Evolutionary conservation across 2,329 filamentous ascomycete species (phyloP).

Genomic region (Geosmithia putterillii): DNA sequence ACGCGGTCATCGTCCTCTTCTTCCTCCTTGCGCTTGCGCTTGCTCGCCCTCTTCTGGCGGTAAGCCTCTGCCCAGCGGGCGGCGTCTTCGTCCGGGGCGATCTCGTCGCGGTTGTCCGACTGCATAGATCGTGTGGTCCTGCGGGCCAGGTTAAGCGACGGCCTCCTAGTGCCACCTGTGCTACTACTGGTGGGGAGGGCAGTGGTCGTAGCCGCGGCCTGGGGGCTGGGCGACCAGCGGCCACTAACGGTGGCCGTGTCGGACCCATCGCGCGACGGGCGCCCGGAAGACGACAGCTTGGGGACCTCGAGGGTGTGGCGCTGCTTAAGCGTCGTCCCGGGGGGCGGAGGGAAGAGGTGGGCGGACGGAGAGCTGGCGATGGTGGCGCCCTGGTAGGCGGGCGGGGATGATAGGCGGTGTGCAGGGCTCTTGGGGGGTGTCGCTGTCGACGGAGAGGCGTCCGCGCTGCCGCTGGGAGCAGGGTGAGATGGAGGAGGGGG

Average conservation of each 20-base stretch:
- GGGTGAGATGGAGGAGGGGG: conserved; percentile 2
- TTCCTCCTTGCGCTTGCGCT: conserved; percentile 68
- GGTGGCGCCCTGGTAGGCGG: conserved; percentile 33
- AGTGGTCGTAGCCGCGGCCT: background rate
- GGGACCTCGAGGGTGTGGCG: conserved; percentile 85
- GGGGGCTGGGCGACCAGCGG: conserved; percentile 57
- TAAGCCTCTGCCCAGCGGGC: conserved; percentile 87
- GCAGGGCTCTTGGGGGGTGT: conserved; percentile 14
- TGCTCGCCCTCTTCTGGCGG: conserved; percentile 80
- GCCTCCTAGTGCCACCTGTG: conserved; percentile 48
- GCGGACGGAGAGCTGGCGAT: conserved; percentile 32
- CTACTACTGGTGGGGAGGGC: conserved; percentile 19
- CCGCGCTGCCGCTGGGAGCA: conserved; percentile 4
- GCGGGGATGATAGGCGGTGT: conserved; percentile 54
- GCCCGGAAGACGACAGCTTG: conserved; percentile 46
- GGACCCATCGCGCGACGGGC: conserved; percentile 55
- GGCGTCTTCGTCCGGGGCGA: conserved; percentile 80
- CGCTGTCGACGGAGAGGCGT: conserved; percentile 12
- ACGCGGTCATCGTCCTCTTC: conserved; percentile 82
- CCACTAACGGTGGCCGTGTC: conserved; percentile 52
- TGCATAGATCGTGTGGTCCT: conserved; percentile 75
- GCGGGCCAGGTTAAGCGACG: conserved; percentile 73
- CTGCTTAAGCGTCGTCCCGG: conserved; percentile 53
- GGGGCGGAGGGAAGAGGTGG: conserved; percentile 30
- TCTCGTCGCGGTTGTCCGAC: conserved; percentile 74